Evolutionary conservation across 2,329 filamentous ascomycete species (phyloP), one percentile per base, ranked within the genome.

Genomic region (Elsinoe arachidis): DNA sequence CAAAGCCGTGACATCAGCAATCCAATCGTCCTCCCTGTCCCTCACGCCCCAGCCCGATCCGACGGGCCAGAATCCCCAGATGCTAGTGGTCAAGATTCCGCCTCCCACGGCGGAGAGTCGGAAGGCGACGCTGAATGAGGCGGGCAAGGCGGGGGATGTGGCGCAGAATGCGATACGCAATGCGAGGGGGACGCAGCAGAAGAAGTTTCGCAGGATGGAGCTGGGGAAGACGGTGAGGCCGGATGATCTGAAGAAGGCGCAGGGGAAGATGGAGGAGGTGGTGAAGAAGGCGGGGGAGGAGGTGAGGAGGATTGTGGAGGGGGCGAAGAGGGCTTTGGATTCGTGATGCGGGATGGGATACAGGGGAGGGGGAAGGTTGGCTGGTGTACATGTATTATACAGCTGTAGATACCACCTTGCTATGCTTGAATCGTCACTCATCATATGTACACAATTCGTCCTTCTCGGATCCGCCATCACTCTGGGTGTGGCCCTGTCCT

Each of bases 101-200:
- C 78, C 80, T 4, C 79, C 80, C 0, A 83, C 80, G 0, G 80
- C 78, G 52, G 80, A 82, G 61, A 74, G 76, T n/a, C 71, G 78
- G 23, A 72, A 74, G 47, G 64, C 64, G 3, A 71, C 70, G 11
- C 63, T 76, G 2, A 66, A 72, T 0, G 61, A 65, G 5, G 73
- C 76, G 9, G 64, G 65, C 5, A 74, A 73, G 60, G 73, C 73
- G 4, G 69, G 72, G 3, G 74, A 76, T 55, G 68, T 69, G 17
- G 76, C 76, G 0, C 68, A 70, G 52, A 70, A 67, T 41, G 67
- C 61, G 43, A 68, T 78, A 35, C 69, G 73, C 39, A 72, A 72
- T 60, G 76, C 75, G 17, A 66, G 76, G 47, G 70, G 71, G 26
- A 72, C 71, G 52, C 75, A 78, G 62, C 75, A 78, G 60, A 79